Base-by-base conservation (phyloP, 163 green algal genomes). In the Chloromonas sp. region DNA sequence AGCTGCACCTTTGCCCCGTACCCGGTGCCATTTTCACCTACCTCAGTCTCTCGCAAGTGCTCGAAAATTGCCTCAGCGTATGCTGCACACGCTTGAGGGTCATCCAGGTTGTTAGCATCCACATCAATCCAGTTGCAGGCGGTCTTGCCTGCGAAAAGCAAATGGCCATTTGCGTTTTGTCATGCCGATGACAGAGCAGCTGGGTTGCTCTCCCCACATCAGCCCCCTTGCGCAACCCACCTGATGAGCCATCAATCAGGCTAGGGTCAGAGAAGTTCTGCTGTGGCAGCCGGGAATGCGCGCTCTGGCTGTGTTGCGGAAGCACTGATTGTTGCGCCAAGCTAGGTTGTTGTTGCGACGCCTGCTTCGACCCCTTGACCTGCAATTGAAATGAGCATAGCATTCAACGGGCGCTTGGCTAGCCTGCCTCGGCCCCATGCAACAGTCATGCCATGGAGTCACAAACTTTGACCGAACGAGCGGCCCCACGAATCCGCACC, bases 11-110 rank as follows among this genome's bases (percentile, higher is more conserved):
- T 36, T 36, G 36, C 36, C 36, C 36, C 36, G 36, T 36, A 36
- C 36, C 36, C 36, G 36, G 36, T 36, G 36, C 36, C 1, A 60
- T 61, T 59, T 15, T 60, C 1, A 70, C 88, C 1, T 78, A 94
- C 91, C 91, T 94, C 91, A 14, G 83, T 79, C 62, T 90, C 87
- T 5, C 86, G 83, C 71, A 94, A 85, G 81, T 92, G 85, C 83
- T 92, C 81, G 14, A 92, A 92, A n/a, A 94, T 92, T 57, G 66
- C 14, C 0, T 60, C 58, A 0, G 91, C 91, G 57, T 94, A 94
- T 11, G 90, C 85, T 61, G 84, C 89, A 85, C 90, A 92, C 1
- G 91, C 88, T 80, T 92, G 88, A 0, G 91, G 89, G 85, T 94
- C 90, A 62, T 92, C 88, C n/a, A 89, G 76, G 86, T 92, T 94